phyloP scores from a whole-genome alignment of 164 flowering plant species.

The Sextonia rubra region DNA sequence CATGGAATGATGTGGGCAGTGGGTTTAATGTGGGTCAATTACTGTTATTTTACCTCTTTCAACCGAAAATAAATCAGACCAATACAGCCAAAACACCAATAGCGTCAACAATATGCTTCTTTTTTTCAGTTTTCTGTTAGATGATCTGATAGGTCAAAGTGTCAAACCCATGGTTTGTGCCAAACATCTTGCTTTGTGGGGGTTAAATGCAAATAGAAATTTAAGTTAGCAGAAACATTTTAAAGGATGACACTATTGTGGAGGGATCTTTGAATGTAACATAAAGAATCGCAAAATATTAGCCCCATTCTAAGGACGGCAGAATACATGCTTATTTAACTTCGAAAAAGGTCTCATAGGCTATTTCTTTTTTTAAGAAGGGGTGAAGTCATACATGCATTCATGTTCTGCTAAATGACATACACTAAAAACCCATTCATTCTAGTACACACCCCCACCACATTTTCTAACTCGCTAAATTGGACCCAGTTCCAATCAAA shows the following conservation, averaged over 20 bases:
- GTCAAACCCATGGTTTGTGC: no score
- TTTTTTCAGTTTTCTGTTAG: no score
- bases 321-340: neutral
- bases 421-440: neutral
- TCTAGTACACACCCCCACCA: neutral
- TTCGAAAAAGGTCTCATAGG: neutral
- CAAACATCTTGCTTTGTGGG: no score
- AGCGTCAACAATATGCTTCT: no score
- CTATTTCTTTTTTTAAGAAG: neutral
- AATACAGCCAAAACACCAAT: no score
- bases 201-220: no score
- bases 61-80: no score
- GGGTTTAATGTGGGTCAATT: no score
- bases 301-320: constrained; percentile 1
- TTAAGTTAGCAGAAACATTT: no score
- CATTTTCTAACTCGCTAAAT: neutral
- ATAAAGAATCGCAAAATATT: neutral
- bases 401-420: constrained; percentile 1
- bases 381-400: neutral
- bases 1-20: no score
- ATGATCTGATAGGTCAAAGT: no score
- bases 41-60: no score
- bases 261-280: neutral
- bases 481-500: neutral
- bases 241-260: neutral